Conservation (phyloP, 2,329 filamentous ascomycete species). For the Pseudocercospora vitis region DNA sequence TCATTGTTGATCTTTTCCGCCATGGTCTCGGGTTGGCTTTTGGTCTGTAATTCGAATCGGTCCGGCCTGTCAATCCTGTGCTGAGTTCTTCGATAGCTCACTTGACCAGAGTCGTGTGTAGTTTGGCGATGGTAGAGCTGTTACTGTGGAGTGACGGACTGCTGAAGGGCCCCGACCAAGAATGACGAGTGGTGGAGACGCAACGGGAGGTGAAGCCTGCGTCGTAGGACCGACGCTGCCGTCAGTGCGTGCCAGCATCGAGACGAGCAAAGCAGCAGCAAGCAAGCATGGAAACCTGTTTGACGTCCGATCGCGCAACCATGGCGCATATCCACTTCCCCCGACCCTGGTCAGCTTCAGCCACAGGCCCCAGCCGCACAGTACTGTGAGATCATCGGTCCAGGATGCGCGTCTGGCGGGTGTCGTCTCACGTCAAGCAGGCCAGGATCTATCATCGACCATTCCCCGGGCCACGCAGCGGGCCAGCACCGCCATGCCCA, state of each 20-base stretch:
- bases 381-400: constrained; percentile 5
- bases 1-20: constrained; percentile 25
- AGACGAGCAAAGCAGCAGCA: constrained; percentile 9
- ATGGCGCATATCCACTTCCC: constrained; percentile 6
- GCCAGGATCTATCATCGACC: constrained; percentile 13
- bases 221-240: constrained; percentile 1
- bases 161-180: neutral
- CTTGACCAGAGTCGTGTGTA: too few relatives aligned
- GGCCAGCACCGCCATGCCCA: constrained; percentile 2
- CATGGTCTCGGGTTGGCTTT: constrained; percentile 12
- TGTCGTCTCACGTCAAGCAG: constrained; percentile 6
- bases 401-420: neutral
- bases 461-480: constrained; percentile 1
- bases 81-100: too few relatives aligned
- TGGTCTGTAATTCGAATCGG: too few relatives aligned
- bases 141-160: too few relatives aligned
- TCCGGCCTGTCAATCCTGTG: too few relatives aligned
- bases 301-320: constrained; percentile 20
- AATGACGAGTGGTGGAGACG: neutral
- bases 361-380: constrained; percentile 2
- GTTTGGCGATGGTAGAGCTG: too few relatives aligned
- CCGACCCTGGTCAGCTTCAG: constrained; percentile 8
- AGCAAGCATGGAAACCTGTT: constrained; percentile 25
- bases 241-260: constrained; percentile 7
- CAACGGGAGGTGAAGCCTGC: constrained; percentile 11